Conservation (phyloP, 2,329 filamentous ascomycete genomes). For the Arthroderma sp. region DNA sequence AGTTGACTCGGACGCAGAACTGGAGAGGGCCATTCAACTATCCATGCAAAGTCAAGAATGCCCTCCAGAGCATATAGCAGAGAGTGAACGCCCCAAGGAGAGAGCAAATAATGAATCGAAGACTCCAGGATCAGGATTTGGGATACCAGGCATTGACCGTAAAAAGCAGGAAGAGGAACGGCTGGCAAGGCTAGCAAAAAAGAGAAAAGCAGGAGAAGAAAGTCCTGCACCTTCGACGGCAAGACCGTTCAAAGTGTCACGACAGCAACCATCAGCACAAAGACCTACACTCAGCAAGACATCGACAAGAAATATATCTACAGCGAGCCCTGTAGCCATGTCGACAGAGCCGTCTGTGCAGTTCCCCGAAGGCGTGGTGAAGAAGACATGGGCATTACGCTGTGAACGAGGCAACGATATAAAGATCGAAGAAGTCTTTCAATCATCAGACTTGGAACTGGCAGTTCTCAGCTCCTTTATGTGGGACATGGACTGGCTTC, state of each 20-base stretch:
- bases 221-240: constrained; percentile 24
- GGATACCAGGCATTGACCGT: constrained; percentile 52
- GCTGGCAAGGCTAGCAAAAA: constrained; percentile 53
- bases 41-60: constrained; percentile 17
- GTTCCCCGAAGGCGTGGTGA: constrained; percentile 55
- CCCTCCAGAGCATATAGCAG: neutral
- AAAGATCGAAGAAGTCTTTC: constrained; percentile 75
- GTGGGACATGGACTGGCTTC: constrained; percentile 70
- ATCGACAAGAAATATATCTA: neutral
- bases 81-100: neutral
- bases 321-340: neutral
- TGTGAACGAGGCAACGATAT: constrained; percentile 60
- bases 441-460: constrained; percentile 57
- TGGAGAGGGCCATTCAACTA: constrained; percentile 20
- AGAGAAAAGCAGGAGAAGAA: constrained; percentile 42
- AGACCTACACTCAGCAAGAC: neutral
- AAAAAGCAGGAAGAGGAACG: constrained; percentile 79
- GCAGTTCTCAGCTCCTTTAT: constrained; percentile 79
- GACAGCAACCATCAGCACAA: constrained; percentile 2
- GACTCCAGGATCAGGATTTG: constrained; percentile 11
- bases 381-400: constrained; percentile 65
- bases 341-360: constrained; percentile 18
- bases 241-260: constrained; percentile 19
- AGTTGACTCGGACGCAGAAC: constrained; percentile 9
- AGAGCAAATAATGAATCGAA: neutral